phyloP scores from a whole-genome alignment of 2,329 filamentous ascomycete genomes.

The Phialemoniopsis sp. region DNA sequence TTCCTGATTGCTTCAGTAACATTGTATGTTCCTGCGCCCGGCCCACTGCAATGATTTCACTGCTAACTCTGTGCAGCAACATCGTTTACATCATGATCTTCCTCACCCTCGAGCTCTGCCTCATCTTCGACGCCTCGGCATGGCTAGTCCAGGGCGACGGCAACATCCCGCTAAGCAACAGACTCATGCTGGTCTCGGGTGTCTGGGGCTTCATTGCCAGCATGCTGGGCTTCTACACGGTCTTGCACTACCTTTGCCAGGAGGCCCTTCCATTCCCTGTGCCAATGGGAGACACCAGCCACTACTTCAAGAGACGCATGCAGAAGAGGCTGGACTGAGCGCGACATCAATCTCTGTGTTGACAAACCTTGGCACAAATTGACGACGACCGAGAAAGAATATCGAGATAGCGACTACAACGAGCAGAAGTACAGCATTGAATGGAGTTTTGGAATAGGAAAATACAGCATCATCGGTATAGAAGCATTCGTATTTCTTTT shows the following conservation, averaged over 20 bases:
- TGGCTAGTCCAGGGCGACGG: conserved; percentile 19
- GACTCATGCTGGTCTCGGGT: conserved; percentile 14
- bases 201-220: conserved; percentile 18
- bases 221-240: conserved; percentile 17
- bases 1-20: conserved; percentile 17
- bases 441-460: too few relatives aligned
- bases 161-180: conserved; percentile 5
- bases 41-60: background rate
- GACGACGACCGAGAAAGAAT: too few relatives aligned
- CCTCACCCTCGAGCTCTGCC: conserved; percentile 15
- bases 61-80: conserved; percentile 14
- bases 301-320: too few relatives aligned
- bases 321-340: too few relatives aligned
- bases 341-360: too few relatives aligned
- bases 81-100: conserved; percentile 20
- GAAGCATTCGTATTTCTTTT: too few relatives aligned
- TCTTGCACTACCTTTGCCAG: conserved; percentile 16
- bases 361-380: too few relatives aligned
- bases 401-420: too few relatives aligned
- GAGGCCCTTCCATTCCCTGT: conserved; percentile 16
- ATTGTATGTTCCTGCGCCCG: conserved; percentile 4
- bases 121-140: conserved; percentile 14
- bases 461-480: too few relatives aligned
- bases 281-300: conserved; percentile 14
- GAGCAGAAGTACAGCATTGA: too few relatives aligned